Base-by-base conservation (phyloP, 2,329 filamentous ascomycete genomes). In the Fusarium duplospermum region DNA sequence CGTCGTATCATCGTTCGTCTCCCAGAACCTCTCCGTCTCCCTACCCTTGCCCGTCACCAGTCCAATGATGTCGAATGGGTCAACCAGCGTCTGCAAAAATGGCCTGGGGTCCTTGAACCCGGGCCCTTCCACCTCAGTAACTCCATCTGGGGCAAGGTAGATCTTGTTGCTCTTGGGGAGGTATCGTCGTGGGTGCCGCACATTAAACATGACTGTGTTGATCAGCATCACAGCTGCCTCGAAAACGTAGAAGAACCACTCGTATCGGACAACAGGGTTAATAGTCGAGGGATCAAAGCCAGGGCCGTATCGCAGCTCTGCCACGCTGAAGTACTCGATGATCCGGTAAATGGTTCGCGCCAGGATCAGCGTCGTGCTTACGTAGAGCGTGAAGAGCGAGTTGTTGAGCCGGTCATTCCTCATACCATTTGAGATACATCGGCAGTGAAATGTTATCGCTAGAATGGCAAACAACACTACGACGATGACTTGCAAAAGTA, bases 241-340 rank as follows among this genome's bases (percentile, higher is more conserved):
- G 67, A 90, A 90, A 22, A 90, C 83, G 74, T 87, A 89, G 70
- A 91, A 91, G 79, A 86, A 90, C 84, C 85, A 89, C 78, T 91
- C 89, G 72, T 89, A 87, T 24, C 87, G 83, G n/a, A 90, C 68
- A 24, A 89, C 80, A 0, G 87, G 84, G 13, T 83, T 85, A 2
- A 88, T 70, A 2, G 72, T 76, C 33, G 61, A 73, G 4, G 81
- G 79, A 38, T 85, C 83, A 57, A 85, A 80, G 4, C 78, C 81
- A 10, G 83, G 77, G 33, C 83, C 81, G 50, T 80, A 82, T 8
- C 82, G 82, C 24, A 83, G 81, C 14, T 86, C 79, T 0, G 85
- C 81, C n/a, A 87, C 77, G 60, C 83, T 84, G 71, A 90, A 90
- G 81, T 89, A 91, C 79, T 92, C 89, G n/a, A 89, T 84, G 0